A percentile compares a stretch with the other conserved stretches of the same genome.
phyloP scores from a whole-genome alignment of 1,139 yeast species.

The Diutina sp. region DNA sequence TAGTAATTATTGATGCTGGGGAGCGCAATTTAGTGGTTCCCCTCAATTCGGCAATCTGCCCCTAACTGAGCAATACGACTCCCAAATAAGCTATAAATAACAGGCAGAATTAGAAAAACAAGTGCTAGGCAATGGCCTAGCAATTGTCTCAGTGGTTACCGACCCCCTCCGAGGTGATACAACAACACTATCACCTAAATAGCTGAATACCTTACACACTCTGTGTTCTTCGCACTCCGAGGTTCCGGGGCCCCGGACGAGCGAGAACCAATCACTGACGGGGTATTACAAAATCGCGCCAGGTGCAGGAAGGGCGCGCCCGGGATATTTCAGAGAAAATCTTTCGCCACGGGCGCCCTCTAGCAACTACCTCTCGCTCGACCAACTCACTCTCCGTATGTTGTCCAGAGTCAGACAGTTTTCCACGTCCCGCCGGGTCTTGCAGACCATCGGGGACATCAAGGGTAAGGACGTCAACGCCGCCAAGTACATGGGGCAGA shows the following conservation, averaged over 20 bases:
- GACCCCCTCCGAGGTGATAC: too few species aligned
- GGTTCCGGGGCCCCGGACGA: not conserved
- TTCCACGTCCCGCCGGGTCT: slow-evolving; percentile 15
- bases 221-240: too few species aligned
- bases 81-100: too few species aligned
- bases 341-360: not conserved
- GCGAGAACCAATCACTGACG: not conserved
- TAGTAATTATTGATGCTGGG: too few species aligned
- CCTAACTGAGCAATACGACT: too few species aligned
- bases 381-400: slow-evolving; percentile 3
- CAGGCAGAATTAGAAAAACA: too few species aligned
- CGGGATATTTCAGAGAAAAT: not conserved
- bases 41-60: too few species aligned
- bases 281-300: not conserved
- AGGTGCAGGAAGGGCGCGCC: not conserved
- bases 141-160: too few species aligned
- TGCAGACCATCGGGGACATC: slow-evolving; percentile 28
- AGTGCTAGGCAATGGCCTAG: too few species aligned
- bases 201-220: too few species aligned
- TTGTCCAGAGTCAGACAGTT: slow-evolving; percentile 12
- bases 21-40: too few species aligned
- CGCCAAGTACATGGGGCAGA: slow-evolving; percentile 42
- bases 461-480: slow-evolving; percentile 37
- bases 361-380: not conserved
- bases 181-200: too few species aligned